phyloP scores from a whole-genome alignment of 352 stramenopile species.

The Salisapilia sapeloensis region DNA sequence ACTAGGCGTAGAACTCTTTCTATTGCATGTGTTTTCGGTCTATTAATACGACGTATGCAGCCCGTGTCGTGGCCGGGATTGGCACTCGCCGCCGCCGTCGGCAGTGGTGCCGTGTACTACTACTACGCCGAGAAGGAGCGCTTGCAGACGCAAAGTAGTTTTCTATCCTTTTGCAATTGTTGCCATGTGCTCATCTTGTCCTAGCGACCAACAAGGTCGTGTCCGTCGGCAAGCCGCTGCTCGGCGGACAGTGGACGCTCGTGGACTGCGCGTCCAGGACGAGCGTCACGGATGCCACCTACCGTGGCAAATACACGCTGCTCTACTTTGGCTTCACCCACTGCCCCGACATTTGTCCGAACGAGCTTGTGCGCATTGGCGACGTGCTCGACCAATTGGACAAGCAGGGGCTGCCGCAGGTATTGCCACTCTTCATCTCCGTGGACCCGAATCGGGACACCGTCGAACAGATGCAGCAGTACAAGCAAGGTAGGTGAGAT shows the following conservation, averaged over 20 bases:
- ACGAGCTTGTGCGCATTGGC: conserved; percentile 97
- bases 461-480: conserved; percentile 89
- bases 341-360: conserved; percentile 98
- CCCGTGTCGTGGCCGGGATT: conserved; percentile 79
- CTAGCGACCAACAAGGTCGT: conserved; percentile 73
- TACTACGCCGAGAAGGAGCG: conserved; percentile 84
- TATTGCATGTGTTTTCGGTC: too few species aligned
- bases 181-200: conserved; percentile 1
- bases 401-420: conserved; percentile 22
- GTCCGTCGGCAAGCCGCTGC: conserved; percentile 79
- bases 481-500: conserved; percentile 70
- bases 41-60: too few species aligned
- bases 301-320: conserved; percentile 88
- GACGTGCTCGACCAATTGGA: conserved; percentile 87
- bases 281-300: conserved; percentile 84
- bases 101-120: conserved; percentile 67
- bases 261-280: conserved; percentile 79
- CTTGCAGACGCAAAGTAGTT: conserved; percentile 64
- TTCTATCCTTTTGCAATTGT: neutral
- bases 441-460: conserved; percentile 96
- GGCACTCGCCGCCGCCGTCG: conserved; percentile 47
- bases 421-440: conserved; percentile 93
- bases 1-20: too few species aligned
- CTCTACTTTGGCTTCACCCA: conserved; percentile 99
- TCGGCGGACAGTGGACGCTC: conserved; percentile 87